Percentiles rank a stretch among this genome's conserved stretches.
Evolutionary conservation across 441 rosid species (phyloP).

Genomic region (Rhodomyrtus psidioides): DNA sequence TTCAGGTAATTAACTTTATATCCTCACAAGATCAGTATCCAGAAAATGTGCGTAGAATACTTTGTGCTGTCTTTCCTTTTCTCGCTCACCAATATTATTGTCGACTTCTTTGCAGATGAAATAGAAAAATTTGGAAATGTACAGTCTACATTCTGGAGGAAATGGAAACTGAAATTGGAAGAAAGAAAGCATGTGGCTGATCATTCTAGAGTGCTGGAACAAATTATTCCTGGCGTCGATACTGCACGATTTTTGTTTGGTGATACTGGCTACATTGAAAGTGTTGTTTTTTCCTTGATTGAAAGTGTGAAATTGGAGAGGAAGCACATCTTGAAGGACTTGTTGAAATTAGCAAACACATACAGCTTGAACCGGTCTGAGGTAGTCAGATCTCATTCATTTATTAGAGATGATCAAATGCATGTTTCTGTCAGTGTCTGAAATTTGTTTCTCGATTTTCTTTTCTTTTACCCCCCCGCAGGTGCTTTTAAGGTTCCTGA

Average conservation of each 20-base stretch:
- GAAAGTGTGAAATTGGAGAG: conserved; percentile 74
- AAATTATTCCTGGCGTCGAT: conserved; percentile 86
- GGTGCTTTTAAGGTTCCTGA: conserved; percentile 61
- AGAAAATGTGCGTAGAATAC: not conserved
- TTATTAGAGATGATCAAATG: not conserved
- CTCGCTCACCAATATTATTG: not conserved
- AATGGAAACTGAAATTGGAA: conserved; percentile 94
- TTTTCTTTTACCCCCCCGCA: conserved; percentile 16
- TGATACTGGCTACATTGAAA: conserved; percentile 56
- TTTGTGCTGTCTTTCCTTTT: not conserved
- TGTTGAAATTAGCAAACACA: conserved; percentile 54
- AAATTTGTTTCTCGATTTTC: not conserved
- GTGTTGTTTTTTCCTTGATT: conserved; percentile 46
- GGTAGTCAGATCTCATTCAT: conserved; percentile 30
- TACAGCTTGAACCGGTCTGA: conserved; percentile 57
- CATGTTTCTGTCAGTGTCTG: not conserved
- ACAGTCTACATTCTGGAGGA: conserved; percentile 93
- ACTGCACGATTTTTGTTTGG: conserved; percentile 78
- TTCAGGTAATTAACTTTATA: conserved; percentile 49
- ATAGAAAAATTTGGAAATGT: conserved; percentile 68
- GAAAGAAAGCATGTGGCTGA: conserved; percentile 73
- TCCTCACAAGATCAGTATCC: not conserved
- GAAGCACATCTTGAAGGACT: conserved; percentile 64
- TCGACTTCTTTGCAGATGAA: conserved; percentile 45
- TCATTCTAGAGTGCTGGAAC: conserved; percentile 75